Base-by-base conservation (phyloP, 305 asterid genomes). In the Ajuga reptans region DNA sequence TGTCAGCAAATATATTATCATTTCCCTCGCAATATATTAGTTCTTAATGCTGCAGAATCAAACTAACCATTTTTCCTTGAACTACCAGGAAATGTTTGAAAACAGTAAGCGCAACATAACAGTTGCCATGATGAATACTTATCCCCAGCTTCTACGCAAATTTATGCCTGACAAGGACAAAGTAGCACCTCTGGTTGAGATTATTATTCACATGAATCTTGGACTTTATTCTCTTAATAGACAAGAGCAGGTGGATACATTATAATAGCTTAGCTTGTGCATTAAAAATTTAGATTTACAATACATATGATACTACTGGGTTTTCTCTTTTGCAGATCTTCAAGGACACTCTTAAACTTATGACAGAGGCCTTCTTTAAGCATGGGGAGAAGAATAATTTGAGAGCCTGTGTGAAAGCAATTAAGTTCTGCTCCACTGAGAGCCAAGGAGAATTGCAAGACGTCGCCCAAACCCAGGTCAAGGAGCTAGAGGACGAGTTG, bases 381-480 rank as follows among this genome's bases (percentile, higher is more conserved):
- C 91, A 90, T 68, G 89, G 94, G 46, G 95, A 90, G 74, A 93
- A 93, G 84, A 95, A 93, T 81, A 83, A 88, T 68, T 80, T 93
- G 76, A 83, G 98, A 80, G 87, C 97, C 57, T 93, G 96, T 77
- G 91, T 93, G 74, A 87, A 78, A 78, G 94, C 95, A 77, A 68
- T 93, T 74, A 87, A 84, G 75, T 89, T 83, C 84, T 93, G 96
- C 80, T 89, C 91, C 55, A 64, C 87, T 12, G 90, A 90, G 75
- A 86, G 97, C 82, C 89, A 72, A 72, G 97, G 95, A 71, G 98
- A 93, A 78, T 73, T 93, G 80, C 88, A 86, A 72, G 97, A 89
- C 80, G 86, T 87, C 72, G 88, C 95, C 46, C 85, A 75, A 78
- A 87, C 79, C 81, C 88, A 80, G 80, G 81, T 87, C 71, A 90